Percentiles rank a stretch among this genome's conserved stretches.
Evolutionary conservation across 129 eudicot genomes (phyloP).

Genomic region (Ambrosia artemisiifolia): DNA sequence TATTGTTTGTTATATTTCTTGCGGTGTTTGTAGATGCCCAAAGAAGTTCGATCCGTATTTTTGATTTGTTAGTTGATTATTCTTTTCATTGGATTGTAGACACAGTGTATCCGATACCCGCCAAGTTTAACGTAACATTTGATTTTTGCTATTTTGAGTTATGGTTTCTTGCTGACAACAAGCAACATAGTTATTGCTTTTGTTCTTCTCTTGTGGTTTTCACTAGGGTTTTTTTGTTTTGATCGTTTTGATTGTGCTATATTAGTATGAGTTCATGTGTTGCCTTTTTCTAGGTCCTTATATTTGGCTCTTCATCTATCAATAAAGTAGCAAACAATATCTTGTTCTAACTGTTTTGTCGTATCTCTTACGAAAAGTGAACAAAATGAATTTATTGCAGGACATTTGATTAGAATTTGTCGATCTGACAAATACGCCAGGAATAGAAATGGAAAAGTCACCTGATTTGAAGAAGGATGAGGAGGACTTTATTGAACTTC

Average conservation of each 20-base stretch:
- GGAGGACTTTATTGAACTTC: slow-evolving; percentile 44
- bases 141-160: too few relatives aligned
- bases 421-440: slow-evolving; percentile 1
- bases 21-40: too few relatives aligned
- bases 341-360: background rate
- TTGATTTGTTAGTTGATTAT: too few relatives aligned
- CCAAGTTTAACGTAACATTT: too few relatives aligned
- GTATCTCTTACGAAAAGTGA: background rate
- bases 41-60: too few relatives aligned
- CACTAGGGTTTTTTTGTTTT: too few relatives aligned
- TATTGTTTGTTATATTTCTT: background rate
- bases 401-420: slow-evolving; percentile 18
- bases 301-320: background rate
- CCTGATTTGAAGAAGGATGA: slow-evolving; percentile 31
- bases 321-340: background rate
- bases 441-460: slow-evolving; percentile 19
- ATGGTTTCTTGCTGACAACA: background rate
- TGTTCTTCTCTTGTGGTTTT: background rate
- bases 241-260: too few relatives aligned
- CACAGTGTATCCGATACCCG: too few relatives aligned
- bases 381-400: slow-evolving; percentile 1
- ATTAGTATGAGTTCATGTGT: too few relatives aligned
- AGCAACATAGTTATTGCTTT: background rate
- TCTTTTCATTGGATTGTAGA: too few relatives aligned
- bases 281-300: background rate